Percentiles rank a stretch among this genome's conserved stretches.
These are phyloP conservation scores for Poa pratensis DNA, from an alignment of 176 grass and related monocot species.

Conservation along the genomic window DNA sequence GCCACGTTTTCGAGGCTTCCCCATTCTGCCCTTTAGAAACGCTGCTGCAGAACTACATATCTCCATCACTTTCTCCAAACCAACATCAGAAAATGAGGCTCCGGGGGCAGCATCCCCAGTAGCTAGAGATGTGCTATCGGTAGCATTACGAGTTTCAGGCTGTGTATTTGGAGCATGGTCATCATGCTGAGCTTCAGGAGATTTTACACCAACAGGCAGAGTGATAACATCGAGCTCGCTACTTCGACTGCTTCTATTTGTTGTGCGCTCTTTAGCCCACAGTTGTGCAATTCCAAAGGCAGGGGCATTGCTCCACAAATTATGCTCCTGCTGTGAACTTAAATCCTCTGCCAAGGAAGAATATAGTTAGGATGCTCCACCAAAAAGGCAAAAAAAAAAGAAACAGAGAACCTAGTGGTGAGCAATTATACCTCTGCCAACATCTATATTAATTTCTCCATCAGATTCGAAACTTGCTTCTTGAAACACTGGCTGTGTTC, in stretches of 20 bases:
- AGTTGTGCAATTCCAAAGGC: slow-evolving; percentile 76
- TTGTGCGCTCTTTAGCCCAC: slow-evolving; percentile 71
- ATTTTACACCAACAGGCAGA: slow-evolving; percentile 88
- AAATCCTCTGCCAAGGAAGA: slow-evolving; percentile 39
- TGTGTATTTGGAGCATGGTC: slow-evolving; percentile 36
- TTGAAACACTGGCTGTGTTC: slow-evolving; percentile 37
- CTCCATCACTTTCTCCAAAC: slow-evolving; percentile 68
- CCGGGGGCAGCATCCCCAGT: slow-evolving; percentile 43
- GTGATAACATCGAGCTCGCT: slow-evolving; percentile 57
- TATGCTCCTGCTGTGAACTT: slow-evolving; percentile 58
- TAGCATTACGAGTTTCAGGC: slow-evolving; percentile 35
- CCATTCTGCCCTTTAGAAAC: slow-evolving; percentile 74
- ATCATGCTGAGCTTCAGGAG: slow-evolving; percentile 40
- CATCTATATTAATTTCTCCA: slow-evolving; percentile 38
- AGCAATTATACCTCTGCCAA: slow-evolving; percentile 38
- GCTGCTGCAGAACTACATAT: slow-evolving; percentile 72
- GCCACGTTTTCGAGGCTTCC: slow-evolving; percentile 68
- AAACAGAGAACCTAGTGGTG: background rate
- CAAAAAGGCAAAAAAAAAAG: background rate
- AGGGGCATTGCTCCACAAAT: slow-evolving; percentile 61
- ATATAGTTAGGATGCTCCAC: slow-evolving; percentile 23
- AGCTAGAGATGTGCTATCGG: slow-evolving; percentile 36
- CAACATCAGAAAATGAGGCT: slow-evolving; percentile 51
- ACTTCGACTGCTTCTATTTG: slow-evolving; percentile 41
- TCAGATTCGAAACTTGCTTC: slow-evolving; percentile 35